Conservation (phyloP, 768 basidiomycete genomes). For the Mycena chlorophos region DNA sequence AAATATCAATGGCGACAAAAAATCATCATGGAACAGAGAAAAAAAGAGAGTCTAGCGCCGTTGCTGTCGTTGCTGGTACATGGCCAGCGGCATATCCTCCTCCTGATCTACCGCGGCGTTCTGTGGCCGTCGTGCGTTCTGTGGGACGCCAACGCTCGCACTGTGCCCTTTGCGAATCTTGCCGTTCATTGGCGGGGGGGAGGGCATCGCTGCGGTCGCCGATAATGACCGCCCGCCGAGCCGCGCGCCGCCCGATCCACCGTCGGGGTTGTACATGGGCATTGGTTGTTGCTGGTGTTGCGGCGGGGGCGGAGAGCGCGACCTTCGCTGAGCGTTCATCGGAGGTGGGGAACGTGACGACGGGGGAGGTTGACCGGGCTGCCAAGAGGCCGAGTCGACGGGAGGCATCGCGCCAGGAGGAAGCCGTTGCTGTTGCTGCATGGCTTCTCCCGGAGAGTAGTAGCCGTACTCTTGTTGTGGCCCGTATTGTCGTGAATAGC, state of each 20-base stretch:
- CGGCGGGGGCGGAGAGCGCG: slow-evolving; percentile 56
- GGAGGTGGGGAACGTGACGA: slow-evolving; percentile 35
- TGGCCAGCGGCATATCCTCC: slow-evolving; percentile 77
- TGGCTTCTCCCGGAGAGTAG: slow-evolving; percentile 33
- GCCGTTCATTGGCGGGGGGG: slow-evolving; percentile 45
- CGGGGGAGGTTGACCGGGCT: slow-evolving; percentile 26
- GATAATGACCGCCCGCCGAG: slow-evolving; percentile 69
- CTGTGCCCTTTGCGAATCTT: slow-evolving; percentile 65
- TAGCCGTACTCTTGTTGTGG: slow-evolving; percentile 37
- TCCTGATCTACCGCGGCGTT: slow-evolving; percentile 52
- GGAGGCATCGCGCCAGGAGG: slow-evolving; percentile 68
- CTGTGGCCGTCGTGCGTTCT: slow-evolving; percentile 29
- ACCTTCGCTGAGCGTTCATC: slow-evolving; percentile 33
- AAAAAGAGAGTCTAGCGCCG: slow-evolving; percentile 42
- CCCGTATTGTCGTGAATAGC: slow-evolving; percentile 33
- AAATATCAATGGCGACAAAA: not conserved
- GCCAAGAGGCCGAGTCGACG: slow-evolving; percentile 35
- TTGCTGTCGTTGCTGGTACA: slow-evolving; percentile 79
- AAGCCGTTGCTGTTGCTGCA: slow-evolving; percentile 41
- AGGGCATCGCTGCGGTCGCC: slow-evolving; percentile 52
- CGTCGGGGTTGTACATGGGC: slow-evolving; percentile 30
- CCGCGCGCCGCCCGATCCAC: slow-evolving; percentile 34
- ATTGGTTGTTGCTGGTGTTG: slow-evolving; percentile 39
- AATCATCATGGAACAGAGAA: not conserved
- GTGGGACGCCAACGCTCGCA: slow-evolving; percentile 54